Percentiles rank a stretch among this genome's conserved stretches.
These are phyloP conservation scores for Cutaneotrichosporon sp. DNA, from an alignment of 1,284 basidiomycete species.

Conservation along the genomic window DNA sequence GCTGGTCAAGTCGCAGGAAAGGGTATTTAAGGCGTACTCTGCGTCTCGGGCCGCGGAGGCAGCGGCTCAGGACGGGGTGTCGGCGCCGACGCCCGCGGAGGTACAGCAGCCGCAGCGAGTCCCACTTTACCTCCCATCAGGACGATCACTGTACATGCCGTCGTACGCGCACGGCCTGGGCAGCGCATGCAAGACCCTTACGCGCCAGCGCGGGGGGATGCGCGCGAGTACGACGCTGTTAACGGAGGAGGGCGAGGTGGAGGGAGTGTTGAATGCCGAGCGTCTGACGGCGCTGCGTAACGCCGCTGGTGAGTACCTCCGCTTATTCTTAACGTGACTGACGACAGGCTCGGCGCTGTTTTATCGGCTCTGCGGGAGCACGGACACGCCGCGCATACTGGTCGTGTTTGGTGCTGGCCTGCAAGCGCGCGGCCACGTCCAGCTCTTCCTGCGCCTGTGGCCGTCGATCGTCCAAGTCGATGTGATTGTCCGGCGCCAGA, in stretches of 20 bases:
- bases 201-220: slow-evolving; percentile 24
- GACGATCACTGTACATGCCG: slow-evolving; percentile 41
- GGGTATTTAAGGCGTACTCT: too few species aligned
- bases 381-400: slow-evolving; percentile 37
- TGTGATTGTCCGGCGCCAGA: too few species aligned
- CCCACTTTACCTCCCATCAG: not conserved
- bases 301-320: too few species aligned
- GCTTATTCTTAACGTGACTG: too few species aligned
- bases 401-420: slow-evolving; percentile 68
- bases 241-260: slow-evolving; percentile 26
- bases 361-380: too few species aligned
- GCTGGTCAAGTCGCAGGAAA: not conserved
- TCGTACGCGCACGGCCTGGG: slow-evolving; percentile 55
- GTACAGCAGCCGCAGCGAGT: too few species aligned
- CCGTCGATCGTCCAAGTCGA: slow-evolving; percentile 52
- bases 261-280: slow-evolving; percentile 32
- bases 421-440: slow-evolving; percentile 59
- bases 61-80: too few species aligned
- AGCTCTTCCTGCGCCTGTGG: slow-evolving; percentile 58
- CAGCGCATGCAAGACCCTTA: slow-evolving; percentile 59
- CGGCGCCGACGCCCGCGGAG: too few species aligned
- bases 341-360: too few species aligned
- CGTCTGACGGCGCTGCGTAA: slow-evolving; percentile 26
- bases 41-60: too few species aligned
- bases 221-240: slow-evolving; percentile 21